Base-by-base conservation (phyloP, 352 stramenopile species). In the Phytophthora cryptogea region DNA sequence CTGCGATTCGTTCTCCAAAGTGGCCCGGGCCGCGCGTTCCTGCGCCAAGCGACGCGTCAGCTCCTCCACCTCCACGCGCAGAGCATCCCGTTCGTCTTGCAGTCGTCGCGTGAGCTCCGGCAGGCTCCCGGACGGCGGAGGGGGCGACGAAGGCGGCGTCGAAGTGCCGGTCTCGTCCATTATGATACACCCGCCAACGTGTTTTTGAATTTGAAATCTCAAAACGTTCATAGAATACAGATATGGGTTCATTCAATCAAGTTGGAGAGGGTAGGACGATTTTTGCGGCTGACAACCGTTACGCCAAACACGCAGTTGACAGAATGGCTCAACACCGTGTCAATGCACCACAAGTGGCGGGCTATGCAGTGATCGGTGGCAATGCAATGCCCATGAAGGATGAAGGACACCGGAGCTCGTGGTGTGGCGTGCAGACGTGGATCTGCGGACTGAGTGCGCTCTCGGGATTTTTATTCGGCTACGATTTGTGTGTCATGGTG, bases 401-500 rank as follows among this genome's bases (percentile, higher is more conserved):
- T 28, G 36, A 28, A 54, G 37, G 37, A 0, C 32, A 42, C 11
- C 5, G 16, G 26, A 59, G 14, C 28, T 8, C 39, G n/a, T 37
- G 55, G 17, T 56, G 68, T 33, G 46, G 55, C 6, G 74, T 70
- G 26, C 78, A 90, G 47, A 30, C 72, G 31, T 80, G 69, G 51
- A 74, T 90, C 26, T 83, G 76, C 28, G 77, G 65, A 14, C 69
- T 90, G 32, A 90, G 81, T 31, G 81, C 81, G 11, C 64, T 90
- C 43, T 89, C 79, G 9, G 81, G 81, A 0, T 90, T 90, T 44
- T 65, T 90, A 9, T 90, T 90, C 23, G 81, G 81, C 41, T 90
- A 90, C 59, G 81, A 90, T 45, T 59, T 90, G 20, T 90, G 81
- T 37, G 81, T 90, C 54, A 90, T 90, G 81, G 76, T 90, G 11